Percentiles rank a stretch among this genome's conserved stretches.
Evolutionary conservation across 352 stramenopile genomes (phyloP).

Genomic region (Pythium oligandrum): DNA sequence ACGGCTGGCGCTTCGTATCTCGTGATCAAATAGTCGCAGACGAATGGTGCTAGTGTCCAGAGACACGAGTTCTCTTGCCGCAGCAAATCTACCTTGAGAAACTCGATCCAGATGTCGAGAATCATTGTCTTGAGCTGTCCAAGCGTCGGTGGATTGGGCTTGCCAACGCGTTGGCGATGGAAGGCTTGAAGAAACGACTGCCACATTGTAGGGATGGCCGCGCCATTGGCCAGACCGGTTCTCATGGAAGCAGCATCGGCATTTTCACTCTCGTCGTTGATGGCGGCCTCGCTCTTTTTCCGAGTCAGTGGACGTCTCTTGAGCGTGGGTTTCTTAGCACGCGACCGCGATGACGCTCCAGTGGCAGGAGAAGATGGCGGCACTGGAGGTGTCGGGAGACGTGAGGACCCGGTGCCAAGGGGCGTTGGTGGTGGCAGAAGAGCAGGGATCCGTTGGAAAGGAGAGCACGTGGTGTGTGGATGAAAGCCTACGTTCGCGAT

Average conservation of each 20-base stretch:
- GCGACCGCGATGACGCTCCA: no score
- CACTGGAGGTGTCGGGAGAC: no score
- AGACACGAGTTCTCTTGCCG: slow-evolving; percentile 51
- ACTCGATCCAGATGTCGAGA: slow-evolving; percentile 72
- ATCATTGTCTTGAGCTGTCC: slow-evolving; percentile 44
- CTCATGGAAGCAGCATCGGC: no score
- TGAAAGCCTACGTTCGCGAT: slow-evolving; percentile 41
- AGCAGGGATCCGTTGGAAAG: not conserved
- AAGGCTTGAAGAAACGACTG: slow-evolving; percentile 12
- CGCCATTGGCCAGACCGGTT: no score
- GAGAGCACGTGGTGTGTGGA: slow-evolving; percentile 18
- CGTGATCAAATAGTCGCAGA: slow-evolving; percentile 63
- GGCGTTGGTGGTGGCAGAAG: no score
- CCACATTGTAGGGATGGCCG: slow-evolving; percentile 20
- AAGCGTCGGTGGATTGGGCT: slow-evolving; percentile 14
- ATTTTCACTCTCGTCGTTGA: no score
- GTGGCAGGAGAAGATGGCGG: no score
- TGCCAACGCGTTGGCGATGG: slow-evolving; percentile 11
- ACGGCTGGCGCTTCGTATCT: slow-evolving; percentile 44
- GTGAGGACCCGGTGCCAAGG: no score
- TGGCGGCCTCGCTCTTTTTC: no score
- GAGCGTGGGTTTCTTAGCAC: no score
- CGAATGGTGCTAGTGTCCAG: slow-evolving; percentile 53
- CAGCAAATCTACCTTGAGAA: slow-evolving; percentile 59
- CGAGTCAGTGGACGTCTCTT: no score